Percentiles rank a stretch among this genome's conserved stretches.
Conservation (phyloP, 202 grass and related monocot genomes). For the Eragrostis tef region DNA sequence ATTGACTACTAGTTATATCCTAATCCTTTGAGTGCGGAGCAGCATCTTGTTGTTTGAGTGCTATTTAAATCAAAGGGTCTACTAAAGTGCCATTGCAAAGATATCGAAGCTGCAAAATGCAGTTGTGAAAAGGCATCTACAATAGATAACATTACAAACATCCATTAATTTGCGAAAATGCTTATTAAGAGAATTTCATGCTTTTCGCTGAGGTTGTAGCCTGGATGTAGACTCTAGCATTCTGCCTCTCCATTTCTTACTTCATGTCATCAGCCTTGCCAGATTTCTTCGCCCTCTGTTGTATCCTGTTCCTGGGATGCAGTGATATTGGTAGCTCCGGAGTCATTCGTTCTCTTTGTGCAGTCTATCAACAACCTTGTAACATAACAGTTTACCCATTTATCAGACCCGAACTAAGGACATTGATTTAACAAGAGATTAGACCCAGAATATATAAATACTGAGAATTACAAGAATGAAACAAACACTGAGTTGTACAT, state of each 20-base stretch:
- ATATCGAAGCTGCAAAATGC: background rate
- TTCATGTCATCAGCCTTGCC: background rate
- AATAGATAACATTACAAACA: background rate
- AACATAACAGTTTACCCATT: background rate
- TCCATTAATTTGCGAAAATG: slow-evolving; percentile 12
- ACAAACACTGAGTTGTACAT: background rate
- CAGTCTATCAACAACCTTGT: background rate
- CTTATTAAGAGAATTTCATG: background rate
- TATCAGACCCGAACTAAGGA: background rate
- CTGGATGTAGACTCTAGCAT: background rate
- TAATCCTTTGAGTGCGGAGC: slow-evolving; percentile 19
- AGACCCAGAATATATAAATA: background rate
- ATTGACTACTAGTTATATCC: too few species aligned
- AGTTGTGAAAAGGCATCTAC: background rate
- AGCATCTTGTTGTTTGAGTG: background rate
- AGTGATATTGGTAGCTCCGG: background rate
- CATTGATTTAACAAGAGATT: background rate
- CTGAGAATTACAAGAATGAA: background rate
- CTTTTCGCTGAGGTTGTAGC: background rate
- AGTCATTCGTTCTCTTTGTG: background rate
- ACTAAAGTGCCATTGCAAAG: slow-evolving; percentile 23
- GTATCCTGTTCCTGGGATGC: background rate
- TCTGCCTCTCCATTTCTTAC: background rate
- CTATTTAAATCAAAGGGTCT: slow-evolving; percentile 7
- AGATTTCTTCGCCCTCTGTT: background rate